Evolutionary conservation across 306 rosid species (phyloP), one percentile per base, ranked within the genome.

Genomic region (Corylus heterophylla): DNA sequence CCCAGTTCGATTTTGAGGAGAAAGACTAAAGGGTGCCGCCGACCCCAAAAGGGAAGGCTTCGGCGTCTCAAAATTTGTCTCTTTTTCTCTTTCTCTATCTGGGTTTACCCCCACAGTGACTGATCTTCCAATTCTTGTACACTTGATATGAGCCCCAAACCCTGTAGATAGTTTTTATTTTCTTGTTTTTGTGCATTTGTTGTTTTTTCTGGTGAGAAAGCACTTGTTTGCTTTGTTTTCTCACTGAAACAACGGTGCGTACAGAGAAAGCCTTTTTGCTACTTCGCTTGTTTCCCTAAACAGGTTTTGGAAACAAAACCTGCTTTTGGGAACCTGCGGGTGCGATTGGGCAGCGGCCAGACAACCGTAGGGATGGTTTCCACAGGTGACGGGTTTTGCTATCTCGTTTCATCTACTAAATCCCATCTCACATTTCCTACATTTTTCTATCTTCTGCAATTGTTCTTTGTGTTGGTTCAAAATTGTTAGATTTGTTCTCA

Each of bases 331-430:
- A 74, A 56, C 18, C 1, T 7, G 71, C 54, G n/a, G 18, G 22
- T 68, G 20, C 79, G 71, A 74, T 82, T 75, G 20, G 83, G 92
- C 89, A 87, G 92, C 95, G 93, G 92, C 98, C 93, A 93, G 97
- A 93, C 98, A 93, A 91, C 97, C 93, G 92, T 90, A 93, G 94
- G 12, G 90, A 88, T 93, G 97, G 85, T 83, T 78, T 93, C 97
- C 97, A 91, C 97, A 85, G 94, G 83, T 81, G 84, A 18, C 88
- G 91, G 79, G 92, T n/a, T 85, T 22, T 12, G 11, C 63, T 27
- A 39, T 8, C 14, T 73, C 91, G 76, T 89, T 80, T 74, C 39
- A 48, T 87, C 97, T 93, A 90, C 98, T 90, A 84, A 83, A 87
- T 82, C 89, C 97, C 95, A 86, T 86, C 92, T 79, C 91, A 90